Percentiles rank a stretch among this genome's conserved stretches.
Evolutionary conservation across 345 rosid genomes (phyloP).

Genomic region (Eucalyptus erythrocorys): DNA sequence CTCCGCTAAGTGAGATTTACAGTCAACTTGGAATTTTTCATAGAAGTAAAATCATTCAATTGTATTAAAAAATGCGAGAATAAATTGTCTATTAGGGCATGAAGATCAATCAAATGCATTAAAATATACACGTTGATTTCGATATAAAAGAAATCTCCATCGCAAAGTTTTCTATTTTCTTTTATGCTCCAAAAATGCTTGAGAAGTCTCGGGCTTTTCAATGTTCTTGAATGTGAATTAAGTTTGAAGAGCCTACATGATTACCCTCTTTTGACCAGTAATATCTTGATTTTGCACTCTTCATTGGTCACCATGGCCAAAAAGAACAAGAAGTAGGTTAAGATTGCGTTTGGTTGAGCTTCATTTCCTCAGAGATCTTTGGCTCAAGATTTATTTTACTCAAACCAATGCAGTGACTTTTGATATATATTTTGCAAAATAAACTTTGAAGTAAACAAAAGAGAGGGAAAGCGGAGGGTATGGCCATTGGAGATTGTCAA

Average conservation of each 20-base stretch:
- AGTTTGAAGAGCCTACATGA: neutral
- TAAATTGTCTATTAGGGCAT: neutral
- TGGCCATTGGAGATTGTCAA: slow-evolving; percentile 9
- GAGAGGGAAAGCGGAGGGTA: neutral
- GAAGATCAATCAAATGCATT: neutral
- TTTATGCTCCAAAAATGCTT: neutral
- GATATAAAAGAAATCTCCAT: neutral
- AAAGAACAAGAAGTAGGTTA: neutral
- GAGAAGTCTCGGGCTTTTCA: neutral
- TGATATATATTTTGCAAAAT: neutral
- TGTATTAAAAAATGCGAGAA: neutral
- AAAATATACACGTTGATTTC: neutral
- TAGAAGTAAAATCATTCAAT: neutral
- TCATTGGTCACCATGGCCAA: neutral
- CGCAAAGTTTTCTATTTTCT: neutral
- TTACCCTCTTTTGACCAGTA: neutral
- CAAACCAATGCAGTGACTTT: neutral
- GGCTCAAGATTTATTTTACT: rapidly evolving
- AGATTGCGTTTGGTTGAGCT: neutral
- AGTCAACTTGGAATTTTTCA: neutral
- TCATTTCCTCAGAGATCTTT: neutral
- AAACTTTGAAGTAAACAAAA: neutral
- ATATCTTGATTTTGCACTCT: neutral
- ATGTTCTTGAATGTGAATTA: neutral
- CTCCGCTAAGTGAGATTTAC: neutral